Base-by-base conservation (phyloP, 2,329 filamentous ascomycete species). In the Cladorrhinum sp. region DNA sequence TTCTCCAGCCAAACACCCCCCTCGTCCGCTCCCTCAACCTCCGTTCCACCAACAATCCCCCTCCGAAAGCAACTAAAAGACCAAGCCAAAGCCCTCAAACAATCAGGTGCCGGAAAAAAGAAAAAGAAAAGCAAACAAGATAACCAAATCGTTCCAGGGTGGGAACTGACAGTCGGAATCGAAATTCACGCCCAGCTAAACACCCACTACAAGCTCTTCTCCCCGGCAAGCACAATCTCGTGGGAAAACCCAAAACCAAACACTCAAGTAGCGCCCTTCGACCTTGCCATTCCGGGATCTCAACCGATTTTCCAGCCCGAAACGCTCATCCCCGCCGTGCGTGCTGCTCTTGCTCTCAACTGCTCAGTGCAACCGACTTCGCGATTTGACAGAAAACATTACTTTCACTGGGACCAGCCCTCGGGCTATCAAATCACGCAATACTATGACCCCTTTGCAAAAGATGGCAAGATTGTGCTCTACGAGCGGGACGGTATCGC, bases 341-440 rank as follows among this genome's bases (percentile, higher is more conserved):
- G 95, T 62, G 93, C 93, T 18, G 93, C 95, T 0, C 78, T 97
- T 54, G 91, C 92, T 0, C 79, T 99, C 50, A 85, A 88, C 60
- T 98, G 95, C 74, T 77, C 86, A 1, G 83, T 98, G 56, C 89
- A 96, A 71, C 79, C 76, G 1, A 81, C 85, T 67, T 96, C 92
- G 74, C 85, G 85, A 57, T 99, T 97, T 76, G 95, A 99, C 75
- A 84, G 95, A 65, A 99, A 99, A 74, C 95, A 99, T 75, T 99
- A 99, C 76, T 98, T 99, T 75, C 96, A 97, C 79, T 96, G 95
- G 85, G 95, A 99, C 74, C 95, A 99, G 75, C 95, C 95, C 0
- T 85, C 91, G 0, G 95, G 95, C 0, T 99, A 99, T 74, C 95
- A 99, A 74, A 96, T 99, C 64, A 99, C 95, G 1, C 95, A 99